phyloP scores from a whole-genome alignment of 805 yeast genomes.

The Saccharomyces kudriavzevii region DNA sequence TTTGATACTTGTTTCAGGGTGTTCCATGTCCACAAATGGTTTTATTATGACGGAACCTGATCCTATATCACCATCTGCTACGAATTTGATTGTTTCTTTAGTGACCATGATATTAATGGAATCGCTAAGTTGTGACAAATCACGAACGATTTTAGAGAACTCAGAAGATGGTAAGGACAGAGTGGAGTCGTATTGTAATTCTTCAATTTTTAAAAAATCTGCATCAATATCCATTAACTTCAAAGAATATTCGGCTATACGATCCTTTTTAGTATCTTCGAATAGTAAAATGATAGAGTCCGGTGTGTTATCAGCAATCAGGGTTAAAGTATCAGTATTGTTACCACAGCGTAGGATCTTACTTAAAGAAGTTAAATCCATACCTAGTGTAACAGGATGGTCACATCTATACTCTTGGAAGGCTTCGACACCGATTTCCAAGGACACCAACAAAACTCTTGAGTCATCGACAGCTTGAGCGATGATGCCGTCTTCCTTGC shows the following conservation, averaged over 20 bases:
- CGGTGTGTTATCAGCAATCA: conserved; percentile 84
- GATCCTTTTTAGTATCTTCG: conserved; percentile 85
- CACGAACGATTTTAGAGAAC: conserved; percentile 83
- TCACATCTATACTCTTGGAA: conserved; percentile 93
- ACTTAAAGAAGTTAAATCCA: conserved; percentile 78
- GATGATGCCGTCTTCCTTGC: conserved; percentile 89
- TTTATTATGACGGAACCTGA: conserved; percentile 79
- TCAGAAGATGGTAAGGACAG: conserved; percentile 82
- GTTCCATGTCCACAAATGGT: conserved; percentile 74
- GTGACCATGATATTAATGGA: conserved; percentile 78
- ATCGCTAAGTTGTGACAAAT: conserved; percentile 78
- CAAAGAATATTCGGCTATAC: conserved; percentile 84
- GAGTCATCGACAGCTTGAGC: conserved; percentile 98
- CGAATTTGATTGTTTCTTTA: conserved; percentile 85
- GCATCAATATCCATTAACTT: conserved; percentile 95
- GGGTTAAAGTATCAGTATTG: conserved; percentile 77
- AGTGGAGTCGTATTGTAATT: conserved; percentile 81
- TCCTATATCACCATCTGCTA: conserved; percentile 87
- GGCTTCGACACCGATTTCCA: conserved; percentile 80
- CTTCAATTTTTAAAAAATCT: conserved; percentile 88
- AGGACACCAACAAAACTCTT: conserved; percentile 83
- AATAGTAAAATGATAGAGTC: conserved; percentile 73
- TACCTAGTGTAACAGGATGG: conserved; percentile 82
- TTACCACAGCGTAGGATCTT: conserved; percentile 88
- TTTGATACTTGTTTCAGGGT: conserved; percentile 63